These are phyloP conservation scores for Datura wrightii DNA, from an alignment of 257 asterid genomes.

Conservation along the genomic window DNA sequence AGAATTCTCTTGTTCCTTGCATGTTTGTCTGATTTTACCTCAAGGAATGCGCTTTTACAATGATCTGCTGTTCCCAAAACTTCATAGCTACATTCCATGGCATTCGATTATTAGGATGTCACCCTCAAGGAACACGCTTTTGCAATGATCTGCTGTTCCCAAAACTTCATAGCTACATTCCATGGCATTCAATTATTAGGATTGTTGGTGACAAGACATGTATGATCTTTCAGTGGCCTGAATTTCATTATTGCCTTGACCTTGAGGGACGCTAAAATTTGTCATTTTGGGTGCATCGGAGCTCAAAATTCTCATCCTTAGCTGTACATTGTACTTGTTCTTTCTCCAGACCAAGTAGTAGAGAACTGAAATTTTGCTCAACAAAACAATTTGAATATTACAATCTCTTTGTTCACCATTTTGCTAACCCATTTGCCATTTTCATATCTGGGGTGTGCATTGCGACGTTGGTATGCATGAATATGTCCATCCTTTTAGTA, in stretches of 20 bases:
- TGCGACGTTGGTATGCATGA: background rate
- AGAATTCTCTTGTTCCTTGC: background rate
- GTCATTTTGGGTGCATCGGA: background rate
- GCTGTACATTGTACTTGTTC: background rate
- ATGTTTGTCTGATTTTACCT: background rate
- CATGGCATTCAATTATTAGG: background rate
- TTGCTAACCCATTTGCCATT: background rate
- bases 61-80: conserved; percentile 10
- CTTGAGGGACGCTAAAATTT: background rate
- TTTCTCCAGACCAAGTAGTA: background rate
- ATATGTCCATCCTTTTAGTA: background rate
- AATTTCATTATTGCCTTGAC: background rate
- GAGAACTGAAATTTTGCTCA: background rate
- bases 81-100: background rate
- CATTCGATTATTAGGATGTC: too few relatives aligned
- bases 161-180: background rate
- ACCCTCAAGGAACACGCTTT: background rate
- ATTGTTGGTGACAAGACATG: background rate
- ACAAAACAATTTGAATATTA: background rate
- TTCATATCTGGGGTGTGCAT: background rate
- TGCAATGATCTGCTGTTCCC: background rate
- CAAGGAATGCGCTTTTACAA: background rate
- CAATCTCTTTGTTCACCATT: background rate
- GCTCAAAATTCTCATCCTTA: background rate
- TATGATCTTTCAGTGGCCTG: background rate